These are phyloP conservation scores for Caryopteris hybrid DNA, from an alignment of 305 asterid species.

Conservation along the genomic window DNA sequence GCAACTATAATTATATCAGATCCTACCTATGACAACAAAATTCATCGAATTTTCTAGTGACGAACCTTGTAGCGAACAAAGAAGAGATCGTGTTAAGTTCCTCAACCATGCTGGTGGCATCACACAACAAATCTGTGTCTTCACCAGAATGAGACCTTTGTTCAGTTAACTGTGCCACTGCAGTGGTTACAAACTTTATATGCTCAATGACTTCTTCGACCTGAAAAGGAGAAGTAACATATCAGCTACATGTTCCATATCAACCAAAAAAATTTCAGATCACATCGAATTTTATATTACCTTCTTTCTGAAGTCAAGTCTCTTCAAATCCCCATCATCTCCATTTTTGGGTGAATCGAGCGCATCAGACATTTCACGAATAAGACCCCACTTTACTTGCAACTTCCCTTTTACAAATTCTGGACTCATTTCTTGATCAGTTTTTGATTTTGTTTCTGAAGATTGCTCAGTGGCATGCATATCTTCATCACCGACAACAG, in stretches of 20 bases:
- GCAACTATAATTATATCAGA: no score
- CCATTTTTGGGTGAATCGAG: background rate
- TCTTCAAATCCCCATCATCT: background rate
- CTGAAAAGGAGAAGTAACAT: background rate
- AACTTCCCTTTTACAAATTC: constrained; percentile 8
- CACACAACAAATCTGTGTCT: background rate
- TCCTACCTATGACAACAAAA: no score
- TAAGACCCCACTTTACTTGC: constrained; percentile 24
- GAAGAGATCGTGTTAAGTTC: constrained; percentile 18
- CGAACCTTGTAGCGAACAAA: constrained; percentile 23
- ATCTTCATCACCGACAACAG: background rate
- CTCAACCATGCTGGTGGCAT: background rate
- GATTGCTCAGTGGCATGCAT: background rate
- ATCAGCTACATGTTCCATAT: background rate
- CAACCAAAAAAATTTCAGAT: background rate
- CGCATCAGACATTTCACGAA: constrained; percentile 18
- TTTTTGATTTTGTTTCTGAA: background rate
- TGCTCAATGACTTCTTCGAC: constrained; percentile 16
- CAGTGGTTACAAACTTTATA: background rate
- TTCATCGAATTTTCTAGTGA: background rate
- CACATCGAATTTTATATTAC: constrained; percentile 12
- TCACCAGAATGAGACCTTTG: constrained; percentile 6
- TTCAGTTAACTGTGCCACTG: background rate
- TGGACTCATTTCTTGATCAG: background rate
- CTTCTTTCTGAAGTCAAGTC: constrained; percentile 17